Evolutionary conservation across 2,329 filamentous ascomycete genomes (phyloP).

Genomic region (Trichoderma hamatum): DNA sequence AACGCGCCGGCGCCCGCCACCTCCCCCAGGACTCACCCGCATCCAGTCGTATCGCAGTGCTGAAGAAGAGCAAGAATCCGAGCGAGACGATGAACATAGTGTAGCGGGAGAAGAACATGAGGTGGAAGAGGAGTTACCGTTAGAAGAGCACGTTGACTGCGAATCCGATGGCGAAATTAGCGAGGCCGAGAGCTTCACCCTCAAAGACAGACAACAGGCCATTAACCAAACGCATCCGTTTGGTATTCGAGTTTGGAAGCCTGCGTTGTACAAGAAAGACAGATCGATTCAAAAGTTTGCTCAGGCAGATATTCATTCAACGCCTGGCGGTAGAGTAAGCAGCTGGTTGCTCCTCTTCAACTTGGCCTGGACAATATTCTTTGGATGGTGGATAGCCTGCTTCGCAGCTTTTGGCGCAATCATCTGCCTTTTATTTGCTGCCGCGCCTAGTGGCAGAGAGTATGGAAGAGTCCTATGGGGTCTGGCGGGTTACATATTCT

Average conservation of each 20-base stretch:
- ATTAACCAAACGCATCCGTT: constrained; percentile 99
- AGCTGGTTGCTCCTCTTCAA: constrained; percentile 87
- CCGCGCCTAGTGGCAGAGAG: constrained; percentile 76
- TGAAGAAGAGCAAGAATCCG: constrained; percentile 31
- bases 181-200: constrained; percentile 95
- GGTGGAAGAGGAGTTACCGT: constrained; percentile 46
- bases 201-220: constrained; percentile 94
- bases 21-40: constrained; percentile 43
- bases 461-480: constrained; percentile 87
- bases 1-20: constrained; percentile 41
- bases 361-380: constrained; percentile 83
- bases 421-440: constrained; percentile 78
- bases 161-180: constrained; percentile 75
- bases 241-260: constrained; percentile 98
- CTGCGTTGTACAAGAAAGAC: constrained; percentile 95
- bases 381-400: constrained; percentile 93
- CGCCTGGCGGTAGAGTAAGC: constrained; percentile 84
- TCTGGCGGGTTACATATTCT: constrained; percentile 83
- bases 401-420: constrained; percentile 74
- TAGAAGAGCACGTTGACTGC: constrained; percentile 57
- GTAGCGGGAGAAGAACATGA: constrained; percentile 37
- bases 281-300: constrained; percentile 95
- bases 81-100: constrained; percentile 28
- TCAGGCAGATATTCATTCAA: constrained; percentile 95
- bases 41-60: constrained; percentile 45